phyloP scores from a whole-genome alignment of 2,329 filamentous ascomycete species.

The Pseudocercospora fuligena region DNA sequence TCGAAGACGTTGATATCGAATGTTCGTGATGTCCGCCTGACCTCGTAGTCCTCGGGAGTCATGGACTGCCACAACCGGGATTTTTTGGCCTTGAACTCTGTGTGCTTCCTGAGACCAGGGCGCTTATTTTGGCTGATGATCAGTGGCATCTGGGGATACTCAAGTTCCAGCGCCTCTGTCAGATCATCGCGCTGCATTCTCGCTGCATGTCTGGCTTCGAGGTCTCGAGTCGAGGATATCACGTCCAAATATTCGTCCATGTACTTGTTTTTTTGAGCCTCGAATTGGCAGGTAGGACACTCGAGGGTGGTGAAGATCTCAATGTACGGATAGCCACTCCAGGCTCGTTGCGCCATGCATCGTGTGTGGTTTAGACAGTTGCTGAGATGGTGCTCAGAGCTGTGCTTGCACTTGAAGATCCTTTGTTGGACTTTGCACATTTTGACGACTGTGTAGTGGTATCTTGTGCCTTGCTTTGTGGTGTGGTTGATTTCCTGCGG shows the following conservation, averaged over 20 bases:
- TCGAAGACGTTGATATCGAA: neutral
- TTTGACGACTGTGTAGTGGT: neutral
- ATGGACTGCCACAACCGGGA: neutral
- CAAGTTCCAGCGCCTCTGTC: neutral
- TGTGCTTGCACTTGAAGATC: neutral
- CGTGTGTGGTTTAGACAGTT: neutral
- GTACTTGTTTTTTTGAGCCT: neutral
- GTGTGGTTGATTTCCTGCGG: no score
- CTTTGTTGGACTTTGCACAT: slow-evolving; percentile 11
- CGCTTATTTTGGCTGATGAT: neutral
- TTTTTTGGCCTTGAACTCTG: neutral
- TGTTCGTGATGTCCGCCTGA: neutral
- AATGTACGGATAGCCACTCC: neutral
- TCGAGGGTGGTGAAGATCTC: neutral
- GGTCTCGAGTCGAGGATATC: neutral
- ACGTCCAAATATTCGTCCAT: no score
- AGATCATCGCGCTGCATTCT: neutral
- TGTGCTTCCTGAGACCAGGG: neutral
- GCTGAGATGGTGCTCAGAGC: neutral
- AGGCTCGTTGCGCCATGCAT: neutral
- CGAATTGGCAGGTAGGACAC: slow-evolving; percentile 1
- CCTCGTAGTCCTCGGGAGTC: neutral
- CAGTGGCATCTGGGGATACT: neutral
- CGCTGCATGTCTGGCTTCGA: neutral
- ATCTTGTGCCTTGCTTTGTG: neutral